Percentiles rank a stretch among this genome's conserved stretches.
These are phyloP conservation scores for Gillenia trifoliata DNA, from an alignment of 306 rosid species.

Conservation along the genomic window DNA sequence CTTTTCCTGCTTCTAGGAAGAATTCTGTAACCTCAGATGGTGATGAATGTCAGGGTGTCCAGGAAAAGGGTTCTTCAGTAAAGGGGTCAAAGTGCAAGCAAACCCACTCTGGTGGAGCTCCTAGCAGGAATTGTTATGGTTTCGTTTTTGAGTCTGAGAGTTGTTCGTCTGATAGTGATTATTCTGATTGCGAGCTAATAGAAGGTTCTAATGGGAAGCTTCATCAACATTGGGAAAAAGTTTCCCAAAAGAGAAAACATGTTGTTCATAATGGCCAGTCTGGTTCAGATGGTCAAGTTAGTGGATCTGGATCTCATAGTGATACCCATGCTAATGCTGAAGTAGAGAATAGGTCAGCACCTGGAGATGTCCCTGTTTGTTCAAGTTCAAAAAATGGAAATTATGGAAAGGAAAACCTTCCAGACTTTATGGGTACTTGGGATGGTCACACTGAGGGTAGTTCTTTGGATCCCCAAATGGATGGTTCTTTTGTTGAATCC, in stretches of 20 bases:
- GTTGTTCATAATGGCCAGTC: constrained; percentile 26
- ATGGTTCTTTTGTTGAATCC: constrained; percentile 18
- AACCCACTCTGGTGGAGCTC: constrained; percentile 28
- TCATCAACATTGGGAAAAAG: constrained; percentile 72
- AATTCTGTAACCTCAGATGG: constrained; percentile 27
- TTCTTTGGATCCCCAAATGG: constrained; percentile 15
- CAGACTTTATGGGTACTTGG: constrained; percentile 24
- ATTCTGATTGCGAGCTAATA: constrained; percentile 75
- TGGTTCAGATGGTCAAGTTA: constrained; percentile 38
- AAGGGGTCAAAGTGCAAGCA: constrained; percentile 32
- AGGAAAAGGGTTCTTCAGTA: constrained; percentile 35
- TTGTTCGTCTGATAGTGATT: constrained; percentile 59
- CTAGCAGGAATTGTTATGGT: constrained; percentile 49
- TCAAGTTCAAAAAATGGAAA: constrained; percentile 37
- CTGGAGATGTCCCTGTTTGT: constrained; percentile 33
- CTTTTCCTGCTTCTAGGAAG: constrained; percentile 25
- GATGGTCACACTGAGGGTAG: constrained; percentile 15
- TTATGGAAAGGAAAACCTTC: constrained; percentile 25
- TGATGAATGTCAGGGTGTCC: constrained; percentile 33
- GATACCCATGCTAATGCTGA: constrained; percentile 24
- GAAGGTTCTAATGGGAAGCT: constrained; percentile 40
- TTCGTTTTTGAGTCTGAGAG: constrained; percentile 26
- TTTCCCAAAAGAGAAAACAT: constrained; percentile 53
- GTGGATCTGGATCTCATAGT: constrained; percentile 53
- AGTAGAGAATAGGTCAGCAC: constrained; percentile 28